Evolutionary conservation across 345 rosid genomes (phyloP).

Genomic region (Acer negundo): DNA sequence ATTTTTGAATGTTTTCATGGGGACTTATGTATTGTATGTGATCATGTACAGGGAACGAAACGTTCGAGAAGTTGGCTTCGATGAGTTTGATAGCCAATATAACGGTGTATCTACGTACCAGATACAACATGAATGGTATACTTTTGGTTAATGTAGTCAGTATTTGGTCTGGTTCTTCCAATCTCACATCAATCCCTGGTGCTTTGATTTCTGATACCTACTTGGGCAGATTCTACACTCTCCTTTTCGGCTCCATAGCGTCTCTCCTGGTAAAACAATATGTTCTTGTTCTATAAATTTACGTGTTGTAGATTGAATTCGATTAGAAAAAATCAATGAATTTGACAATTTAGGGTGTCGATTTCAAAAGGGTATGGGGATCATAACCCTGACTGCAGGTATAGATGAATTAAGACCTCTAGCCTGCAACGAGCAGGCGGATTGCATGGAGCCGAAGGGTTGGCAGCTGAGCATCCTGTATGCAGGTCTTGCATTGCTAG

Average conservation of each 20-base stretch:
- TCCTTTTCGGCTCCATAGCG: constrained; percentile 46
- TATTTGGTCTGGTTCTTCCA: constrained; percentile 59
- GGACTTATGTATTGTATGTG: not conserved
- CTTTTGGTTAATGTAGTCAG: constrained; percentile 48
- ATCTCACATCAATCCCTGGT: constrained; percentile 51
- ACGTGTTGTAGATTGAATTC: too few relatives aligned
- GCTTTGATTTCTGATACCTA: constrained; percentile 59
- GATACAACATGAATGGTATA: constrained; percentile 60
- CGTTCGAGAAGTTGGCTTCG: constrained; percentile 71
- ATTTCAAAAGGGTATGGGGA: constrained; percentile 53
- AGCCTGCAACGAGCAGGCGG: constrained; percentile 25
- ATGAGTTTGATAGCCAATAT: constrained; percentile 60
- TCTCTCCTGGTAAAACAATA: constrained; percentile 45
- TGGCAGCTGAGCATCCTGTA: constrained; percentile 53
- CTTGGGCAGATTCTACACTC: constrained; percentile 53
- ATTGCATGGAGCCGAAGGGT: constrained; percentile 34
- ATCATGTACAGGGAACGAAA: constrained; percentile 47
- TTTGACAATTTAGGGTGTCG: not conserved
- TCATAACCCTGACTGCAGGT: constrained; percentile 49
- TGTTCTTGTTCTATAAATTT: too few relatives aligned
- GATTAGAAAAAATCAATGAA: not conserved
- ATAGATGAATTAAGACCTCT: constrained; percentile 45
- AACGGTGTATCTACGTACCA: constrained; percentile 47
- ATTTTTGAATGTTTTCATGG: not conserved
- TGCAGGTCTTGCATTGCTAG: constrained; percentile 44